Evolutionary conservation across 2,329 filamentous ascomycete species (phyloP).

Genomic region (Botrytis galanthina): DNA sequence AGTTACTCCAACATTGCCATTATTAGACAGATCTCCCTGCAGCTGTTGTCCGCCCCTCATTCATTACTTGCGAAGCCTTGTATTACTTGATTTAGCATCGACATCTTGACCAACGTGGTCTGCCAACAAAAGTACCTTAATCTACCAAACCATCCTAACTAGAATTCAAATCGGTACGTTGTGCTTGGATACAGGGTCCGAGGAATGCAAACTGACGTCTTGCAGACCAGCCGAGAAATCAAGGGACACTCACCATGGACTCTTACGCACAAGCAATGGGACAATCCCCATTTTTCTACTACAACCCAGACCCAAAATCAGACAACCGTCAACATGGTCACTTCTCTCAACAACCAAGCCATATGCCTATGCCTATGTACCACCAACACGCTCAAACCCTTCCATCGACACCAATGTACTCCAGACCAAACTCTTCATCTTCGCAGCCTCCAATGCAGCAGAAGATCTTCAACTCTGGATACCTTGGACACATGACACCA

Average conservation of each 20-base stretch:
- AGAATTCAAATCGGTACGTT: constrained; percentile 27
- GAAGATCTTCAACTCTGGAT: constrained; percentile 36
- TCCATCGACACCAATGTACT: constrained; percentile 63
- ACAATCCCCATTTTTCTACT: constrained; percentile 82
- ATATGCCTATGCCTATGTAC: constrained; percentile 52
- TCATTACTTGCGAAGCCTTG: constrained; percentile 35
- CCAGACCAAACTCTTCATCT: constrained; percentile 62
- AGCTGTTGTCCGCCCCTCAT: constrained; percentile 42
- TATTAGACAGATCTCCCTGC: constrained; percentile 39
- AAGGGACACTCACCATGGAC: constrained; percentile 35
- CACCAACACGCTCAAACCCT: constrained; percentile 52
- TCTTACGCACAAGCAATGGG: constrained; percentile 56
- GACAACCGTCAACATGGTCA: constrained; percentile 73
- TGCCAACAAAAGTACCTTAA: constrained; percentile 26
- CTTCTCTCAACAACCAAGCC: constrained; percentile 61
- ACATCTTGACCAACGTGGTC: constrained; percentile 21
- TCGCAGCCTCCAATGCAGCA: constrained; percentile 52
- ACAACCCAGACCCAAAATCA: constrained; percentile 71
- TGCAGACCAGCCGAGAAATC: constrained; percentile 25
- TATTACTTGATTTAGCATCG: constrained; percentile 24
- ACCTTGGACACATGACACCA: constrained; percentile 58
- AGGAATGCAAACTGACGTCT: constrained; percentile 31
- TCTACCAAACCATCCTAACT: constrained; percentile 22
- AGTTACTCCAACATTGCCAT: constrained; percentile 31
- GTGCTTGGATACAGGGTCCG: constrained; percentile 11